phyloP scores from a whole-genome alignment of 805 yeast genomes.

The Candida suzukii region DNA sequence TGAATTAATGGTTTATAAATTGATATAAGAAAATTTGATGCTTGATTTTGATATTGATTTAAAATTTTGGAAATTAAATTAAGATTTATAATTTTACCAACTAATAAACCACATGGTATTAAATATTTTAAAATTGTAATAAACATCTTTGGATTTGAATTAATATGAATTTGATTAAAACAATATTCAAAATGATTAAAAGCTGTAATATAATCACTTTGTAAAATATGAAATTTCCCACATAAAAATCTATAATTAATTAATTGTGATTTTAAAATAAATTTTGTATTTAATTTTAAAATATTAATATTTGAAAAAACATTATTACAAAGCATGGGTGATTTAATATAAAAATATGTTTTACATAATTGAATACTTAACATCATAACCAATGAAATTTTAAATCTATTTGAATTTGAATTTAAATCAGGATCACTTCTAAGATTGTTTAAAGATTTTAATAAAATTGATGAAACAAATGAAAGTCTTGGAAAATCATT shows the following conservation, averaged over 20 bases:
- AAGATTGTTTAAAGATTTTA: constrained; percentile 43
- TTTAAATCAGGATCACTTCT: constrained; percentile 36
- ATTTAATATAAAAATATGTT: constrained; percentile 44
- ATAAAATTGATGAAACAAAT: constrained; percentile 38
- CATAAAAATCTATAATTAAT: constrained; percentile 47
- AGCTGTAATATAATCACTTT: constrained; percentile 40
- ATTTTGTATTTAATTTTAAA: constrained; percentile 33
- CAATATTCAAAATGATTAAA: constrained; percentile 47
- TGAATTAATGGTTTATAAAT: constrained; percentile 32
- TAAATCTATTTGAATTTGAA: constrained; percentile 22
- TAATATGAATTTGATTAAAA: constrained; percentile 26
- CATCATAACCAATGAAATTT: constrained; percentile 40
- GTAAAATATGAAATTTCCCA: constrained; percentile 47
- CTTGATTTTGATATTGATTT: not conserved
- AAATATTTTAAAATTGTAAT: constrained; percentile 35
- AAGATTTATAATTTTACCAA: constrained; percentile 44
- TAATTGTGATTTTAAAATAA: constrained; percentile 37
- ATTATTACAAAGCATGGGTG: constrained; percentile 53
- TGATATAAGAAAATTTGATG: constrained; percentile 12
- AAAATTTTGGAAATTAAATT: too few relatives aligned
- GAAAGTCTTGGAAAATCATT: constrained; percentile 36
- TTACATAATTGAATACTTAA: constrained; percentile 43
- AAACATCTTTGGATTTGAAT: constrained; percentile 22
- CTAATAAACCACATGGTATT: constrained; percentile 43
- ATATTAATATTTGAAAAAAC: constrained; percentile 55